phyloP scores from a whole-genome alignment of 1,139 yeast species.

The Lodderomyces margitis region DNA sequence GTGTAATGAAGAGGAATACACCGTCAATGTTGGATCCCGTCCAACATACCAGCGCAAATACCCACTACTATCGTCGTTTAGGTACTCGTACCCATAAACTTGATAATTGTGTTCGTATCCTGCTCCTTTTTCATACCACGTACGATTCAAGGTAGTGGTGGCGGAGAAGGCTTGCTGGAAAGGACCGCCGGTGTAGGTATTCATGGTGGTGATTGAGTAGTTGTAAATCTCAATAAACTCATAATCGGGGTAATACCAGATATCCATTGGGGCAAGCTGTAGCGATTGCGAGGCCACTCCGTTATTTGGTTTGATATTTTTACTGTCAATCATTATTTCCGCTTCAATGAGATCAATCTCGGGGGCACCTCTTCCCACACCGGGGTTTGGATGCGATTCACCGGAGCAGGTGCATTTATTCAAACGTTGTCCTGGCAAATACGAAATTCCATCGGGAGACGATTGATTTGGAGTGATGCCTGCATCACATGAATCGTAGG shows the following conservation, averaged over 20 bases:
- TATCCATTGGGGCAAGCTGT: slow-evolving; percentile 83
- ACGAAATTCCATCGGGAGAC: slow-evolving; percentile 75
- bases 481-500: slow-evolving; percentile 79
- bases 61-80: slow-evolving; percentile 64
- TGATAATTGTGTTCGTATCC: slow-evolving; percentile 51
- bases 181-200: slow-evolving; percentile 80
- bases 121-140: slow-evolving; percentile 67
- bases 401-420: slow-evolving; percentile 70
- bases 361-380: slow-evolving; percentile 84
- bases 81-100: slow-evolving; percentile 72
- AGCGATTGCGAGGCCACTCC: slow-evolving; percentile 81
- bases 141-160: slow-evolving; percentile 61
- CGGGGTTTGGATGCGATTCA: slow-evolving; percentile 77
- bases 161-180: slow-evolving; percentile 83
- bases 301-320: slow-evolving; percentile 26
- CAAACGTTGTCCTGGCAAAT: slow-evolving; percentile 74
- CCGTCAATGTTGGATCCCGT: slow-evolving; percentile 59
- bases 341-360: slow-evolving; percentile 87
- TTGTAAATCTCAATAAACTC: slow-evolving; percentile 66
- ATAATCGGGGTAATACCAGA: slow-evolving; percentile 84
- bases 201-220: slow-evolving; percentile 61
- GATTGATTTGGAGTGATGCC: slow-evolving; percentile 91
- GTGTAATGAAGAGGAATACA: slow-evolving; percentile 61
- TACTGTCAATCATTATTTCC: slow-evolving; percentile 45
- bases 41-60: slow-evolving; percentile 85